Evolutionary conservation across 139 green algal genomes (phyloP).

Genomic region (Desmodesmus armatus): DNA sequence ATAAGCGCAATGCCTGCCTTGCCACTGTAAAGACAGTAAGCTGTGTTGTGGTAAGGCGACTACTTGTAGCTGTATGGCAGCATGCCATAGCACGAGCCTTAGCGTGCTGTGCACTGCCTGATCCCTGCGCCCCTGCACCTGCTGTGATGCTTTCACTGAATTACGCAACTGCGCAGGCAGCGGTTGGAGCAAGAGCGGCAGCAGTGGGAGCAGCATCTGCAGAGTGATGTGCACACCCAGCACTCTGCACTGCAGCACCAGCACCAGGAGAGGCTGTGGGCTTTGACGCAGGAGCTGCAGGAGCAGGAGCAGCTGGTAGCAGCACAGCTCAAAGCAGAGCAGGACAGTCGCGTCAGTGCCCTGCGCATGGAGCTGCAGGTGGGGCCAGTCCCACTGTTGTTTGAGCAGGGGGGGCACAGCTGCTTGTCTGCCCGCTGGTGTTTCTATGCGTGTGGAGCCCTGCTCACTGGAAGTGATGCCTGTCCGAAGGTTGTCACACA

Average conservation of each 20-base stretch:
- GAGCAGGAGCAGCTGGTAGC: slow-evolving; percentile 36
- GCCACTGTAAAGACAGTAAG: too few relatives aligned
- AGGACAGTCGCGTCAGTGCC: background rate
- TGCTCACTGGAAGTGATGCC: too few relatives aligned
- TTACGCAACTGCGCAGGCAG: slow-evolving; percentile 19
- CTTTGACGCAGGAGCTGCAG: slow-evolving; percentile 49
- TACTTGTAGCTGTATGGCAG: background rate
- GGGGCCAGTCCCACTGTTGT: background rate
- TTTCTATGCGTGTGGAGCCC: too few relatives aligned
- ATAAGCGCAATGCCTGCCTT: too few relatives aligned
- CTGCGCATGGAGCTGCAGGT: background rate
- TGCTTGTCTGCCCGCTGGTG: background rate
- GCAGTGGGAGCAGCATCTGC: slow-evolving; percentile 27
- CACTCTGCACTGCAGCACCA: slow-evolving; percentile 38
- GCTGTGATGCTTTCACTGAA: background rate
- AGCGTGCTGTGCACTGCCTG: too few relatives aligned
- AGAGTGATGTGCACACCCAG: slow-evolving; percentile 36
- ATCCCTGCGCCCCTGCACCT: background rate
- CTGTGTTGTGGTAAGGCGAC: too few relatives aligned
- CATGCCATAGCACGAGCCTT: too few relatives aligned
- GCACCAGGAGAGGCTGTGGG: slow-evolving; percentile 41
- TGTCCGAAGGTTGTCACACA: too few relatives aligned
- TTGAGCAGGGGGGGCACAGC: background rate
- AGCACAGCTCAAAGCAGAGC: slow-evolving; percentile 23
- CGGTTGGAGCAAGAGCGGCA: slow-evolving; percentile 24